Evolutionary conservation across 306 rosid genomes (phyloP).

Genomic region (Cajanus cajan): DNA sequence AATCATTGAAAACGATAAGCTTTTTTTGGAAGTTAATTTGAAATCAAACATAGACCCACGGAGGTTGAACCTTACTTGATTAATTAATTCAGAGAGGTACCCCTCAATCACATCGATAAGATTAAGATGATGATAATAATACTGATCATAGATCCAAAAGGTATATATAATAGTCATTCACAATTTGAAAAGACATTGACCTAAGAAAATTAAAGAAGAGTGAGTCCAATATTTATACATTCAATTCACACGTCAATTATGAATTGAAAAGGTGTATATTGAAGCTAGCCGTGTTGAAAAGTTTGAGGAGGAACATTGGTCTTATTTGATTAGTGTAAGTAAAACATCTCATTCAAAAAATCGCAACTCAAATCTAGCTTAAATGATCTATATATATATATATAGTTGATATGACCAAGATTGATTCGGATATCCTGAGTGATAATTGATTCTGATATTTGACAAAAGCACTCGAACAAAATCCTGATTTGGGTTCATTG

Average conservation of each 20-base stretch:
- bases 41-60: slow-evolving; percentile 26
- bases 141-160: not conserved
- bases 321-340: slow-evolving; percentile 38
- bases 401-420: slow-evolving; percentile 41
- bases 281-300: slow-evolving; percentile 34
- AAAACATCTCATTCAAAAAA: slow-evolving; percentile 50
- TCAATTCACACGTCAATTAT: slow-evolving; percentile 15
- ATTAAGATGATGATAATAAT: slow-evolving; percentile 26
- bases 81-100: not conserved
- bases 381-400: not conserved
- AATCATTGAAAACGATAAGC: slow-evolving; percentile 23
- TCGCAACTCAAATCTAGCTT: slow-evolving; percentile 32
- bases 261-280: slow-evolving; percentile 36
- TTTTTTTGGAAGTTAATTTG: slow-evolving; percentile 7
- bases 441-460: slow-evolving; percentile 41
- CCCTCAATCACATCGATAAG: slow-evolving; percentile 37
- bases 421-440: slow-evolving; percentile 38
- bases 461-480: slow-evolving; percentile 36
- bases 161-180: slow-evolving; percentile 13
- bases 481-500: slow-evolving; percentile 28
- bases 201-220: not conserved
- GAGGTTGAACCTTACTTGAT: slow-evolving; percentile 21
- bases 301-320: slow-evolving; percentile 36
- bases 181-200: slow-evolving; percentile 45
- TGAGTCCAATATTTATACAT: not conserved